Base-by-base conservation (phyloP, 1,139 yeast species). In the Saccharomyces hybrid region DNA sequence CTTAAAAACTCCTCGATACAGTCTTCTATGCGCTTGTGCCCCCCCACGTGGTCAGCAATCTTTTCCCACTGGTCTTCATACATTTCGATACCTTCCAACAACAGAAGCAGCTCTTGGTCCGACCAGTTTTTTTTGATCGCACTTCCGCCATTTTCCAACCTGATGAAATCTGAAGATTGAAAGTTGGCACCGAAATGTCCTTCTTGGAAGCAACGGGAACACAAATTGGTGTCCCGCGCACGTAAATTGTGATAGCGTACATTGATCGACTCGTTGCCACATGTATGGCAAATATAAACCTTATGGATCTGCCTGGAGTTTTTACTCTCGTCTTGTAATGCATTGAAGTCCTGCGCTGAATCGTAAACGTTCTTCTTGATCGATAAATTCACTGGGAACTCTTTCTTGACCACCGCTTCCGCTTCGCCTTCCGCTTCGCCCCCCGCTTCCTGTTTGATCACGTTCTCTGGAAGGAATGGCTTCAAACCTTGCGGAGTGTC, bases 181-280 rank as follows among this genome's bases (percentile, higher is more conserved):
- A 88, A 88, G 69, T 87, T 88, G 57, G 91, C 82, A 16, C 98
- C 96, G 75, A 93, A 95, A 63, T 90, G 83, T 4, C 97, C 97
- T 69, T 91, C 95, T 63, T 90, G 88, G 72, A 84, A 91, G 63
- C 91, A 86, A 59, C 81, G 80, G 11, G 82, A 75, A 61, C 97
- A 88, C 55, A 88, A 72, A 53, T 86, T 82, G 51, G 89, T 82
- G 56, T 86, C 83, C 70, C 88, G 89, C 54, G 87, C 82, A 70
- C 90, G 89, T 69, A 93, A 75, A 68, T 91, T 91, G 72, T 95
- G 98, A 70, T 88, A 93, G 63, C 96, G 81, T 20, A 88, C 82
- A 56, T 83, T 84, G 14, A 95, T 85, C 16, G 93, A 80, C 65
- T 91, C 97, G 63, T 88, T 91, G 48, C 97, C 97, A 59, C 97